Percentiles rank a stretch among this genome's conserved stretches.
Conservation (phyloP, 257 asterid genomes). For the Solanum pimpinellifolium region DNA sequence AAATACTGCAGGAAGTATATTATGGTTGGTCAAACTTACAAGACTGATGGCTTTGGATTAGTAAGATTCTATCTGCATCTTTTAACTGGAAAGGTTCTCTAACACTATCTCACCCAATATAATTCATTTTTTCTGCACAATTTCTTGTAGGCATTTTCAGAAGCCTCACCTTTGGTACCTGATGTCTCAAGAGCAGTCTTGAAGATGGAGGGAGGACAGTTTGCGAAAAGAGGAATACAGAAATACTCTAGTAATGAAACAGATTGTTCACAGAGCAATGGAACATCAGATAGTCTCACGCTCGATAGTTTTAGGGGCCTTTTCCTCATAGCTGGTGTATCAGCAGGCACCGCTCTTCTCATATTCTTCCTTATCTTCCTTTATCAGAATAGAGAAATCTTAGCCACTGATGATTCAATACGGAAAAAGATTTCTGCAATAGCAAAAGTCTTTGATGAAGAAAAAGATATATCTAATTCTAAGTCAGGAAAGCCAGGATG, state of each 20-base stretch:
- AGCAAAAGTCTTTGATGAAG: slow-evolving; percentile 20
- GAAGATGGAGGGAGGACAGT: slow-evolving; percentile 24
- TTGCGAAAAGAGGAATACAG: slow-evolving; percentile 9
- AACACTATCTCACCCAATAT: neutral
- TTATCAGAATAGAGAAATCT: slow-evolving; percentile 14
- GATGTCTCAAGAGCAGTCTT: slow-evolving; percentile 40
- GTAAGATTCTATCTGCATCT: slow-evolving; percentile 14
- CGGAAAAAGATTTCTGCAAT: slow-evolving; percentile 19
- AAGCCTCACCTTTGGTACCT: slow-evolving; percentile 32
- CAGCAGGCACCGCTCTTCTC: slow-evolving; percentile 22
- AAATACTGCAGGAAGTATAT: slow-evolving; percentile 28
- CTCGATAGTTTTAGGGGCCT: slow-evolving; percentile 32
- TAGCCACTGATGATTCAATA: slow-evolving; percentile 17
- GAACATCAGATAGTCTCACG: slow-evolving; percentile 9
- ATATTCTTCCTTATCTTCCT: slow-evolving; percentile 25
- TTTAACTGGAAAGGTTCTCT: neutral
- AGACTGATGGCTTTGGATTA: slow-evolving; percentile 35
- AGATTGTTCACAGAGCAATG: neutral
- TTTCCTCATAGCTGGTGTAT: slow-evolving; percentile 23
- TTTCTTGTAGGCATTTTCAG: slow-evolving; percentile 27
- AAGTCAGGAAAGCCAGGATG: neutral
- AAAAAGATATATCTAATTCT: neutral
- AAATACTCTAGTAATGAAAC: slow-evolving; percentile 13
- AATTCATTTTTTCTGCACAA: neutral
- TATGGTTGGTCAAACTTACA: slow-evolving; percentile 22